Percentiles rank a stretch among this genome's conserved stretches.
Conservation (phyloP, 768 basidiomycete genomes). For the Steccherinum ochraceum region DNA sequence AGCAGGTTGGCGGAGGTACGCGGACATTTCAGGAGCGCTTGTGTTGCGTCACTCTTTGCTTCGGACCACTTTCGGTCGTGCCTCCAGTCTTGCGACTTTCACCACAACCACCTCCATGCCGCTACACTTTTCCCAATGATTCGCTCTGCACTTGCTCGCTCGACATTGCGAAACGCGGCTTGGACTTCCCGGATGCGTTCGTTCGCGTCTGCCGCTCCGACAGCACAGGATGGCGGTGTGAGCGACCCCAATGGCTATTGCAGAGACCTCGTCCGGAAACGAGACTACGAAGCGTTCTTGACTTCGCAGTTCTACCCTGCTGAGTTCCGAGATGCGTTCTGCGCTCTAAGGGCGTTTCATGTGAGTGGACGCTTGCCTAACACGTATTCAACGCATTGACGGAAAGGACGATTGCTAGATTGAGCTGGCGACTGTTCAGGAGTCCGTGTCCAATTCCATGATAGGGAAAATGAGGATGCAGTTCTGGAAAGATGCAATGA, state of each 20-base stretch:
- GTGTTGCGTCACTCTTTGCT: neutral
- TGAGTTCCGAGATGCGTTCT: constrained; percentile 58
- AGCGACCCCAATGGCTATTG: constrained; percentile 51
- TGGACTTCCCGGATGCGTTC: neutral
- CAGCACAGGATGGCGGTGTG: constrained; percentile 7
- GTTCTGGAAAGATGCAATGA: constrained; percentile 82
- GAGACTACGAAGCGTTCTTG: constrained; percentile 80
- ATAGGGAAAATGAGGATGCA: constrained; percentile 84
- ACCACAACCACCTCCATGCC: neutral
- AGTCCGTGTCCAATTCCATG: constrained; percentile 62
- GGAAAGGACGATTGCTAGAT: constrained; percentile 34
- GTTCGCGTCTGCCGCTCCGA: neutral
- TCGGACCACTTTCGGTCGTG: neutral
- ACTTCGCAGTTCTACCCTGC: constrained; percentile 66
- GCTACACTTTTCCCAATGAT: neutral
- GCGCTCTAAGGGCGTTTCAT: constrained; percentile 78
- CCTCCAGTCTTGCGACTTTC: neutral
- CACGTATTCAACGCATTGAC: neutral
- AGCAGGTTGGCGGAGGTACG: too few species aligned
- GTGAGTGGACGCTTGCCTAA: constrained; percentile 39
- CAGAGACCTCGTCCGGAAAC: constrained; percentile 61
- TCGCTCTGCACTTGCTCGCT: neutral
- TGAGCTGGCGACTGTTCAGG: constrained; percentile 73
- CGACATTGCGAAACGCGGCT: neutral
- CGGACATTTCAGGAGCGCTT: neutral